Evolutionary conservation across 257 asterid genomes (phyloP).

Genomic region (Hygrophila difformis): DNA sequence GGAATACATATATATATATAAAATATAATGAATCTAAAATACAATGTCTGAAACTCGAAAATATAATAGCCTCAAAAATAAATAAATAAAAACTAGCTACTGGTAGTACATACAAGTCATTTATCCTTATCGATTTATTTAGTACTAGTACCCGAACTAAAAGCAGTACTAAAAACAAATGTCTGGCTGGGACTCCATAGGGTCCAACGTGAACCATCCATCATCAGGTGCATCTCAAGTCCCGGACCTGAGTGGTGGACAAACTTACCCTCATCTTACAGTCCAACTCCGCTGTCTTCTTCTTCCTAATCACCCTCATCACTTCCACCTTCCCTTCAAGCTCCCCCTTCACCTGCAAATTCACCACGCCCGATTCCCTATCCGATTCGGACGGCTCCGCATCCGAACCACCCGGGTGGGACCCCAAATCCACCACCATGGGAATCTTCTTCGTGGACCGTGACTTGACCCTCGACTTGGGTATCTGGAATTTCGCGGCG

Average conservation of each 20-base stretch:
- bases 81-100: too few species aligned
- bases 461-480: conserved; percentile 22
- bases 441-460: conserved; percentile 21
- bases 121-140: too few species aligned
- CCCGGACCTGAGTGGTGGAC: conserved; percentile 24
- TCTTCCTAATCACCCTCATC: conserved; percentile 31
- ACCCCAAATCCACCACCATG: conserved; percentile 14
- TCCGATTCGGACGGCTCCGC: too few species aligned
- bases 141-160: too few species aligned
- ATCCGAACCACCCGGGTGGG: not conserved
- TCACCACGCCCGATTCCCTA: conserved; percentile 14
- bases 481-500: conserved; percentile 19
- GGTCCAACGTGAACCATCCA: too few species aligned
- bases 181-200: too few species aligned
- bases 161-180: too few species aligned
- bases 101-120: too few species aligned
- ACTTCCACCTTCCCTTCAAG: conserved; percentile 40
- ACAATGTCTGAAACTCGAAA: too few species aligned
- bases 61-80: too few species aligned
- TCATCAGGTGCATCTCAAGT: conserved; percentile 23
- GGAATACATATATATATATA: too few species aligned
- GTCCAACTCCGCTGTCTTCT: conserved; percentile 27
- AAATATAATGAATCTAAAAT: too few species aligned
- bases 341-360: conserved; percentile 18
- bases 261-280: conserved; percentile 33